A percentile compares a stretch with the other conserved stretches of the same genome.
phyloP scores from a whole-genome alignment of 2,329 filamentous ascomycete species.

The Aureobasidium sp. region DNA sequence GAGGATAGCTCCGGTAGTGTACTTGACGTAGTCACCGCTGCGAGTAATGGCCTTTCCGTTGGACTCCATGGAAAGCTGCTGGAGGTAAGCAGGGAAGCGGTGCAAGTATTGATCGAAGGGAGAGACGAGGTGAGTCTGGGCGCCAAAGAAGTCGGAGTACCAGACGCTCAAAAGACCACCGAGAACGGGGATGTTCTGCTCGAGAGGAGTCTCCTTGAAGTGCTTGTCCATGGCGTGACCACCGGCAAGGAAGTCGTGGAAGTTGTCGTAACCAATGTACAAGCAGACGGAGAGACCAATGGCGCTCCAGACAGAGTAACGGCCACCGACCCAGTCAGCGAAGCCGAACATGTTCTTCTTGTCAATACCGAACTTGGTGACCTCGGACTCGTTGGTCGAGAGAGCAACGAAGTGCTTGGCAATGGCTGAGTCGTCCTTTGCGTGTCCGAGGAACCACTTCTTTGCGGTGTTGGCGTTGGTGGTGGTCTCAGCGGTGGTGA shows the following conservation, averaged over 20 bases:
- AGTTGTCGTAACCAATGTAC: slow-evolving; percentile 96
- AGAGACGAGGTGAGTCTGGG: slow-evolving; percentile 93
- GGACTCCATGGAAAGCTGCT: slow-evolving; percentile 99
- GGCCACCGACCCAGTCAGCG: slow-evolving; percentile 95
- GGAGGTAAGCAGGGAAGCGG: slow-evolving; percentile 97
- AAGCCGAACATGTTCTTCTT: slow-evolving; percentile 99
- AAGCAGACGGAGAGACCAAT: slow-evolving; percentile 91
- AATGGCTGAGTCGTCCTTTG: slow-evolving; percentile 67
- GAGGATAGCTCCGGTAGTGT: slow-evolving; percentile 91
- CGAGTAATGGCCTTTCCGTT: slow-evolving; percentile 97
- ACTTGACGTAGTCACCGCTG: slow-evolving; percentile 81
- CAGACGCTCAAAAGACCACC: slow-evolving; percentile 92
- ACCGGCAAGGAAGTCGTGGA: slow-evolving; percentile 89
- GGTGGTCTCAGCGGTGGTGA: slow-evolving; percentile 94
- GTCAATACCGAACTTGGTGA: slow-evolving; percentile 98
- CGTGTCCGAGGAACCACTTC: slow-evolving; percentile 85
- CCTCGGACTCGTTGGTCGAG: slow-evolving; percentile 90
- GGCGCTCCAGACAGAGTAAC: slow-evolving; percentile 98
- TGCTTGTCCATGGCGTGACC: slow-evolving; percentile 98
- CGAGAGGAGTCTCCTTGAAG: slow-evolving; percentile 83
- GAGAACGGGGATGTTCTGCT: slow-evolving; percentile 90
- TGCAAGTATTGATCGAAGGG: slow-evolving; percentile 99
- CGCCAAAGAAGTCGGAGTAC: slow-evolving; percentile 98
- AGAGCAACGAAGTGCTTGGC: slow-evolving; percentile 98
- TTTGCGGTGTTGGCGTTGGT: slow-evolving; percentile 98